Evolutionary conservation across 2,329 filamentous ascomycete species (phyloP).

Genomic region (Pyrenochaeta sp.): DNA sequence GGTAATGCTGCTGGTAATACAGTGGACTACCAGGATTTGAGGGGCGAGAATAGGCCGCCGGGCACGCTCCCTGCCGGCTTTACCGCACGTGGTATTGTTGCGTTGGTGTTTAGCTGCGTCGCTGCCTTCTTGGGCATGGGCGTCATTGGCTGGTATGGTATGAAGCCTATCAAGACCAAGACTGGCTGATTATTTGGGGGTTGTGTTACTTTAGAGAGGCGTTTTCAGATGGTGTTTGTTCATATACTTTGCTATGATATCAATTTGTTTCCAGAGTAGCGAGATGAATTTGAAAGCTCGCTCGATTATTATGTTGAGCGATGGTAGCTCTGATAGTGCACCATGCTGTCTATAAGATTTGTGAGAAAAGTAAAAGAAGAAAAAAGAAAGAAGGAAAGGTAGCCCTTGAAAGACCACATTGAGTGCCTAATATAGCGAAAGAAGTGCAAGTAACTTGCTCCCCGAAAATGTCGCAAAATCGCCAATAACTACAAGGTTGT

Average conservation of each 20-base stretch:
- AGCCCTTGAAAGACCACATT: background rate
- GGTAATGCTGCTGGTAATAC: constrained; percentile 83
- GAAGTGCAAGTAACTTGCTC: no score
- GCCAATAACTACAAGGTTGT: constrained; percentile 11
- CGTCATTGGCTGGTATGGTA: constrained; percentile 73
- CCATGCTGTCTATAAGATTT: no score
- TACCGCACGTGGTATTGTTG: constrained; percentile 74
- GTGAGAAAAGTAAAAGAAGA: background rate
- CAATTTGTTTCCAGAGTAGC: background rate
- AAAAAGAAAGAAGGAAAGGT: background rate
- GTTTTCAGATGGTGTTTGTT: background rate
- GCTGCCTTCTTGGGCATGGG: constrained; percentile 73
- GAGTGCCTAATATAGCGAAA: no score
- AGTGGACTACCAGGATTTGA: constrained; percentile 65
- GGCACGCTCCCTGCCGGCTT: constrained; percentile 72
- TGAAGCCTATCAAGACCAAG: constrained; percentile 43
- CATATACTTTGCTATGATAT: background rate
- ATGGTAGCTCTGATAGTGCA: no score
- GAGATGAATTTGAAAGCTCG: no score
- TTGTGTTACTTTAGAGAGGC: background rate
- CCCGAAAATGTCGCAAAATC: background rate
- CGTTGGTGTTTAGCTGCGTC: constrained; percentile 75
- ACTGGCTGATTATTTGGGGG: background rate
- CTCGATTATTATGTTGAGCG: no score
- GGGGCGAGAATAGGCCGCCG: constrained; percentile 62